phyloP scores from a whole-genome alignment of 257 asterid genomes.

The Forsythia viridissima region DNA sequence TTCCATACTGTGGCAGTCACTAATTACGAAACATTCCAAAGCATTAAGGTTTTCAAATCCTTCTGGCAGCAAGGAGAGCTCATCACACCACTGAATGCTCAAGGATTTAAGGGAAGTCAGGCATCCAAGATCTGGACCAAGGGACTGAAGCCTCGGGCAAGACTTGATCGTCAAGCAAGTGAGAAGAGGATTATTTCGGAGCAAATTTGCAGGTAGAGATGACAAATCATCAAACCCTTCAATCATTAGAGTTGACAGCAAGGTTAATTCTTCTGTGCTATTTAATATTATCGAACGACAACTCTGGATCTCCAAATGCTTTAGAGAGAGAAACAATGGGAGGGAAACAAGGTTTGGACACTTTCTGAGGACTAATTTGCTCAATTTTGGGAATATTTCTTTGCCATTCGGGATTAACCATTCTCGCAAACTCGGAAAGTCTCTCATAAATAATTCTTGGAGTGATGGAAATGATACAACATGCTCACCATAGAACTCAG shows the following conservation, averaged over 20 bases:
- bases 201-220: background rate
- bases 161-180: conserved; percentile 12
- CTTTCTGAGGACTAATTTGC: conserved; percentile 6
- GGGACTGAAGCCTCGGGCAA: background rate
- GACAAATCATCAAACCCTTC: conserved; percentile 13
- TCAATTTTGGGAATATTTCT: conserved; percentile 20
- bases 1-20: conserved; percentile 16
- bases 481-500: conserved; percentile 13
- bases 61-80: conserved; percentile 7
- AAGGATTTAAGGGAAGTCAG: conserved; percentile 15
- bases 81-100: conserved; percentile 18
- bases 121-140: conserved; percentile 17
- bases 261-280: background rate
- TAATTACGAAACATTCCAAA: conserved; percentile 25
- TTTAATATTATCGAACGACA: conserved; percentile 6
- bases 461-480: conserved; percentile 16
- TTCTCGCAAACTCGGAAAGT: conserved; percentile 10
- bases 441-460: conserved; percentile 14
- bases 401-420: conserved; percentile 3
- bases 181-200: conserved; percentile 1
- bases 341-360: conserved; percentile 15
- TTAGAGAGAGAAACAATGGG: conserved; percentile 15
- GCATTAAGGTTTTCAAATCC: conserved; percentile 13
- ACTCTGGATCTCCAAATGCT: conserved; percentile 22
- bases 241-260: conserved; percentile 9